A percentile compares a stretch with the other conserved stretches of the same genome.
Conservation (phyloP, 345 rosid genomes). For the Moricandia moricandioides region DNA sequence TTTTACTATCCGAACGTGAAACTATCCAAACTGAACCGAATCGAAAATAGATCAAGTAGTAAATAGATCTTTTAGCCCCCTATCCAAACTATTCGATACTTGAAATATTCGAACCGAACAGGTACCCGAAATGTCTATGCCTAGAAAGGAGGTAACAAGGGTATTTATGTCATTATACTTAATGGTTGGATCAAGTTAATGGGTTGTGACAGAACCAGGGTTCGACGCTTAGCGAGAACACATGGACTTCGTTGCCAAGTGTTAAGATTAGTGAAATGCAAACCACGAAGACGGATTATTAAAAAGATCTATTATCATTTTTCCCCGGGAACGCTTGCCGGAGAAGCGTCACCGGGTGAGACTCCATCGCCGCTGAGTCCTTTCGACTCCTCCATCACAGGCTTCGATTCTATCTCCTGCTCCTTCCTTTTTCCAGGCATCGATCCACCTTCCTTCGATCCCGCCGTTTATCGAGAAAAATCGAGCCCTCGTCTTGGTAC, state of each 20-base stretch:
- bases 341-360: conserved; percentile 20
- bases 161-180: not conserved
- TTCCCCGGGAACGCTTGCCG: conserved; percentile 29
- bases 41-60: too few species aligned
- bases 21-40: too few species aligned
- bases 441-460: conserved; percentile 16
- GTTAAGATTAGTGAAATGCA: conserved; percentile 6
- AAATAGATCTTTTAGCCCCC: too few species aligned
- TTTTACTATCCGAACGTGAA: too few species aligned
- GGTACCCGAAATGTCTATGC: too few species aligned
- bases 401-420: not conserved
- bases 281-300: conserved; percentile 15
- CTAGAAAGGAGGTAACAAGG: conserved; percentile 13
- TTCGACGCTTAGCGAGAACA: conserved; percentile 23
- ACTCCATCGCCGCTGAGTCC: conserved; percentile 8
- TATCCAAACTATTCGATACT: too few species aligned
- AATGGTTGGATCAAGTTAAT: not conserved
- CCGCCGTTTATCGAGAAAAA: conserved; percentile 15
- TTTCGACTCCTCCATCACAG: not conserved
- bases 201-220: conserved; percentile 3
- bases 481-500: not conserved
- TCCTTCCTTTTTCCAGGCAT: not conserved
- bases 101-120: too few species aligned
- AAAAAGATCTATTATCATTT: conserved; percentile 1
- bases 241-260: not conserved